phyloP scores from a whole-genome alignment of 176 grass and related monocot genomes.

The Bonia amplexicaulis region DNA sequence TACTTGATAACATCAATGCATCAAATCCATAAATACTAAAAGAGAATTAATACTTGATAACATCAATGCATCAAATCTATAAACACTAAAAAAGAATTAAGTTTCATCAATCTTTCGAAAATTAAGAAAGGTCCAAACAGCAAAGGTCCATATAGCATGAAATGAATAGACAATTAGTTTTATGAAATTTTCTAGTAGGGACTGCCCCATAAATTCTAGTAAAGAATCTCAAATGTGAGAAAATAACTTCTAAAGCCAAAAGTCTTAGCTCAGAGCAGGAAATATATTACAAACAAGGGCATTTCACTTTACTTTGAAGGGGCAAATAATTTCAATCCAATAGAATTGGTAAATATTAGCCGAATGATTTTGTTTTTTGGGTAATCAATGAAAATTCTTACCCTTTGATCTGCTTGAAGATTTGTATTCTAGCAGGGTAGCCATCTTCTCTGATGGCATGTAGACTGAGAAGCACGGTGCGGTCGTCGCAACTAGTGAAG shows the following conservation, averaged over 20 bases:
- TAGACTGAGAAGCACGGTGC: too few species aligned
- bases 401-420: too few species aligned
- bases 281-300: constrained; percentile 1
- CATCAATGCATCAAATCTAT: not conserved
- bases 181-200: not conserved
- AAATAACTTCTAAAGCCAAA: not conserved
- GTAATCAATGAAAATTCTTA: too few species aligned
- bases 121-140: not conserved
- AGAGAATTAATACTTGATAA: constrained; percentile 13
- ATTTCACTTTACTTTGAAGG: not conserved
- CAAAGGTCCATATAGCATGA: not conserved
- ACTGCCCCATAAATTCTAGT: not conserved
- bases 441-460: too few species aligned
- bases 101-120: not conserved
- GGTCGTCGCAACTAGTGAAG: too few species aligned
- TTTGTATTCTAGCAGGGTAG: too few species aligned
- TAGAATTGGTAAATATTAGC: too few species aligned
- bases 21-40: not conserved
- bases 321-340: not conserved
- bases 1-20: constrained; percentile 10
- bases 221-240: not conserved
- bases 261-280: not conserved
- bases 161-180: not conserved
- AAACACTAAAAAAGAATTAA: constrained; percentile 10
- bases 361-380: too few species aligned